phyloP scores from a whole-genome alignment of 768 basidiomycete species.

The Leccinum olivaceopallidum region DNA sequence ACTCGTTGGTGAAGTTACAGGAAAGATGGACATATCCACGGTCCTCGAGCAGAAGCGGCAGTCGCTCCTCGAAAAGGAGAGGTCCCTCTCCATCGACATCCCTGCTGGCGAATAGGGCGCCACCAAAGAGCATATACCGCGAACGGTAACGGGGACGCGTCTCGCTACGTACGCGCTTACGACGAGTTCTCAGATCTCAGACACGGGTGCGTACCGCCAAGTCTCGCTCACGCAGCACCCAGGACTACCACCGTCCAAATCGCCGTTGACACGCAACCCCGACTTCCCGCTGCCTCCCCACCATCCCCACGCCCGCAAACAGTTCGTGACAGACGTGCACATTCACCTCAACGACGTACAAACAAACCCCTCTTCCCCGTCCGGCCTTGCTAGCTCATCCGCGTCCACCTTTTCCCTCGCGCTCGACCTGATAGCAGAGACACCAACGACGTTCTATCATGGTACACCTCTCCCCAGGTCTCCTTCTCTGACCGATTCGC shows the following conservation, averaged over 20 bases:
- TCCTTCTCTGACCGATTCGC: conserved; percentile 30
- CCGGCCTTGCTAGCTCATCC: conserved; percentile 39
- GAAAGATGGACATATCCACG: conserved; percentile 43
- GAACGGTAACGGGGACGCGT: conserved; percentile 12
- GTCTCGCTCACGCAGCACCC: conserved; percentile 9
- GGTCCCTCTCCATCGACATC: conserved; percentile 67
- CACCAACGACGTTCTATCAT: conserved; percentile 38
- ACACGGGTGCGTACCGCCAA: conserved; percentile 15
- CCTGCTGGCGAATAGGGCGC: conserved; percentile 45
- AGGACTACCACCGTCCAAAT: conserved; percentile 7
- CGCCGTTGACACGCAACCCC: conserved; percentile 48
- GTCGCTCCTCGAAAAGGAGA: conserved; percentile 48
- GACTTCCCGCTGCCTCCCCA: conserved; percentile 53
- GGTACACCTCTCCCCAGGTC: conserved; percentile 36
- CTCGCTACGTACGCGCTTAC: conserved; percentile 34
- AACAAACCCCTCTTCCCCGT: conserved; percentile 10
- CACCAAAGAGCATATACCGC: neutral
- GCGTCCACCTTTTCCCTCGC: conserved; percentile 48
- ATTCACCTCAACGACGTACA: conserved; percentile 34
- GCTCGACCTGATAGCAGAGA: conserved; percentile 50
- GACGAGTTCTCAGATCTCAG: conserved; percentile 30
- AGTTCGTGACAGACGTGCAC: conserved; percentile 61
- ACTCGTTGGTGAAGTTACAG: conserved; percentile 49
- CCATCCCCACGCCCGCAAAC: conserved; percentile 79
- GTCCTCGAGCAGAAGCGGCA: conserved; percentile 56